phyloP scores from a whole-genome alignment of 1,284 basidiomycete species.

The Austroboletus niveus region DNA sequence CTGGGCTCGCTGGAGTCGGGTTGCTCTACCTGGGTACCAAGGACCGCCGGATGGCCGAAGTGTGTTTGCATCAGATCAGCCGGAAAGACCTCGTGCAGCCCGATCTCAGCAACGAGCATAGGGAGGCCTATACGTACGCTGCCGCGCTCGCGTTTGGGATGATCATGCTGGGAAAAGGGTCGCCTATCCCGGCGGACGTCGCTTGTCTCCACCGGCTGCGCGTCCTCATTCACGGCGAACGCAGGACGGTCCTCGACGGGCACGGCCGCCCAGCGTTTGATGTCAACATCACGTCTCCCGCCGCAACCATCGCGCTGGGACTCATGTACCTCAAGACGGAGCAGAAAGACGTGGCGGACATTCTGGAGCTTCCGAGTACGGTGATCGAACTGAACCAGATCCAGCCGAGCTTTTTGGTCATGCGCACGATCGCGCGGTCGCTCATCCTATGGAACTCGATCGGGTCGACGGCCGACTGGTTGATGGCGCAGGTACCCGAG shows the following conservation, averaged over 20 bases:
- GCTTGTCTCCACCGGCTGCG: slow-evolving; percentile 65
- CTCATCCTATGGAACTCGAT: slow-evolving; percentile 90
- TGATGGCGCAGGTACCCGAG: slow-evolving; percentile 70
- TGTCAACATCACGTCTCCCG: slow-evolving; percentile 84
- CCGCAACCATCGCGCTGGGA: slow-evolving; percentile 87
- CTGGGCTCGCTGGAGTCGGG: slow-evolving; percentile 87
- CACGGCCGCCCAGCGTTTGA: slow-evolving; percentile 61
- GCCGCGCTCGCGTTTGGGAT: slow-evolving; percentile 91
- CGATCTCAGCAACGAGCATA: slow-evolving; percentile 80
- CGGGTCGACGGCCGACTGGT: slow-evolving; percentile 73
- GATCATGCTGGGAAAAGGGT: slow-evolving; percentile 91
- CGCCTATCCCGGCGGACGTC: slow-evolving; percentile 72
- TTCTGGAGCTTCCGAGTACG: slow-evolving; percentile 82
- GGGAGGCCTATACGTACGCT: slow-evolving; percentile 90
- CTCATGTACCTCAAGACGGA: slow-evolving; percentile 90
- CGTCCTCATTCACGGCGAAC: slow-evolving; percentile 72
- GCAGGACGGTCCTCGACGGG: slow-evolving; percentile 37
- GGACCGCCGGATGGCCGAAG: slow-evolving; percentile 89
- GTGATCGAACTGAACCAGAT: slow-evolving; percentile 78
- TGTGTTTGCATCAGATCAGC: slow-evolving; percentile 83
- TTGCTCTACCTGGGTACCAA: slow-evolving; percentile 87
- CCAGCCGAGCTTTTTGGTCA: slow-evolving; percentile 83
- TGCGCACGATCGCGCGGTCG: slow-evolving; percentile 76
- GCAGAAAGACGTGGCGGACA: slow-evolving; percentile 80
- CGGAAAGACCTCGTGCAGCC: slow-evolving; percentile 74